phyloP scores from a whole-genome alignment of 176 grass and related monocot genomes.

The Ensete ventricosum region DNA sequence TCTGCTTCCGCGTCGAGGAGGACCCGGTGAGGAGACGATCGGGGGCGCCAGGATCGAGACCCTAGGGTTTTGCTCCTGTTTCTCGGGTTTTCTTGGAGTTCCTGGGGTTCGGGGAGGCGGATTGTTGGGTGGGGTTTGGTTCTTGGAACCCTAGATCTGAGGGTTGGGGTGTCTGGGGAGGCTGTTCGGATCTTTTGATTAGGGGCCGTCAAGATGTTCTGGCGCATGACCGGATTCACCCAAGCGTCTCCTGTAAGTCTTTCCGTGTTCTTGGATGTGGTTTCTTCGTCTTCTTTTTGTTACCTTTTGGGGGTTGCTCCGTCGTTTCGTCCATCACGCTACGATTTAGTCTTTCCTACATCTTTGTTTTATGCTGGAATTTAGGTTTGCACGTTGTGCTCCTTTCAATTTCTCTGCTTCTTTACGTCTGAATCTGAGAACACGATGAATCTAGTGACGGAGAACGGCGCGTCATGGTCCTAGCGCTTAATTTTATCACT shows the following conservation, averaged over 20 bases:
- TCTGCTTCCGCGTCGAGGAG: background rate
- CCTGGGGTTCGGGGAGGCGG: background rate
- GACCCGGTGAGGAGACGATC: background rate
- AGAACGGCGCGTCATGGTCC: background rate
- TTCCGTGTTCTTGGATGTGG: background rate
- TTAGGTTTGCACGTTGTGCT: background rate
- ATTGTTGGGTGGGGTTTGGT: slow-evolving; percentile 9
- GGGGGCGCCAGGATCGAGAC: background rate
- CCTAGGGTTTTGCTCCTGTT: background rate
- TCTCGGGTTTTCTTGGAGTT: background rate
- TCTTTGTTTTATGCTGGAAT: background rate
- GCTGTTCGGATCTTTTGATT: slow-evolving; percentile 10
- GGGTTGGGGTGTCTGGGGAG: background rate
- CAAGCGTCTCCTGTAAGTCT: slow-evolving; percentile 36
- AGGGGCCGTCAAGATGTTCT: slow-evolving; percentile 36
- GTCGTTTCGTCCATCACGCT: background rate
- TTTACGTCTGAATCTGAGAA: background rate
- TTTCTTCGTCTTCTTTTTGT: background rate
- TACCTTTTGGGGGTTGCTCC: background rate
- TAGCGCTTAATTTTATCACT: background rate
- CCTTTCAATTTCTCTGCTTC: background rate
- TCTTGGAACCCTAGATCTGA: slow-evolving; percentile 47
- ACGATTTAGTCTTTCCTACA: no score
- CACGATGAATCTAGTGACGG: background rate
- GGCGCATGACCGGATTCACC: slow-evolving; percentile 41